These are phyloP conservation scores for Orbilia brochopaga DNA, from an alignment of 2,329 filamentous ascomycete genomes.

Conservation along the genomic window DNA sequence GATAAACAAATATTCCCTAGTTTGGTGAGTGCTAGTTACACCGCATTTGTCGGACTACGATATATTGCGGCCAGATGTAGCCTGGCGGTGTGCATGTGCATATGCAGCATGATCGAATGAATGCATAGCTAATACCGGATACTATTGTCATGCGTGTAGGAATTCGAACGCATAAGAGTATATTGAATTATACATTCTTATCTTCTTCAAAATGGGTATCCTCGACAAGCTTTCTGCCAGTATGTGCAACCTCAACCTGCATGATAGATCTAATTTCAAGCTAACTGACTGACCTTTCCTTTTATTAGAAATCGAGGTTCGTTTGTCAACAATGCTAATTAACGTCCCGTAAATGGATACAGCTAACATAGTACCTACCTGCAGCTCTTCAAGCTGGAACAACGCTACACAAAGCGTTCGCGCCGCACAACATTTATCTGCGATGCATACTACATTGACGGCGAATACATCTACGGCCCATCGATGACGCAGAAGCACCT, in stretches of 20 bases:
- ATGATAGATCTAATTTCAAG: neutral
- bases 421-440: conserved; percentile 88
- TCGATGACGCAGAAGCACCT: conserved; percentile 47
- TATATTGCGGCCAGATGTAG: no score
- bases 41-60: no score
- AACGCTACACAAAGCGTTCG: conserved; percentile 90
- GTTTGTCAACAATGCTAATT: conserved; percentile 20
- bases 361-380: conserved; percentile 4
- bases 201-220: conserved; percentile 60
- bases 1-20: neutral
- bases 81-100: no score
- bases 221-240: conserved; percentile 63
- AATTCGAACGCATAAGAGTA: conserved; percentile 17
- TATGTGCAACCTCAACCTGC: conserved; percentile 56
- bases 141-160: conserved; percentile 17
- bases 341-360: neutral
- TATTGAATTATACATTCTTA: conserved; percentile 5
- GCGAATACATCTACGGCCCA: conserved; percentile 83
- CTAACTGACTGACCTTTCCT: conserved; percentile 26
- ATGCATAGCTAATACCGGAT: conserved; percentile 19
- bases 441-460: conserved; percentile 89
- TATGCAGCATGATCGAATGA: neutral
- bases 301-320: conserved; percentile 52
- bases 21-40: no score
- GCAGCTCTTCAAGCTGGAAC: conserved; percentile 88